Base-by-base conservation (phyloP, 148 eudicot species). In the Pharnaceum exiguum region DNA sequence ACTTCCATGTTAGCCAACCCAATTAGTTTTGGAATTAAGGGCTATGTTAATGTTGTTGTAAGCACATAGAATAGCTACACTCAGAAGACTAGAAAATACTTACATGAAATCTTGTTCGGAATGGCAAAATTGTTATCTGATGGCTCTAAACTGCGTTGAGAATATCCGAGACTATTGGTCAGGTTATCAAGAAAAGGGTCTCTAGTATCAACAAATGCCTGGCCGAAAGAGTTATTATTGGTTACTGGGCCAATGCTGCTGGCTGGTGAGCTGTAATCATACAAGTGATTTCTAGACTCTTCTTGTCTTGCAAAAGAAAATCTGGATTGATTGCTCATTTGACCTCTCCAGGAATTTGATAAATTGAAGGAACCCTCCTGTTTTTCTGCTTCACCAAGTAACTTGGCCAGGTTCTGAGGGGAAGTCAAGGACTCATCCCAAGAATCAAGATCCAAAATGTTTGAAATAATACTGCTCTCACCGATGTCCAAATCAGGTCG, bases 271-370 rank as follows among this genome's bases (percentile, higher is more conserved):
- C 60, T 80, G 37, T 27, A 40, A 57, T 71, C 71, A 46, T 66
- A 55, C 17, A 73, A 44, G 51, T 68, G 69, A 63, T 68, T 71
- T 37, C 51, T 66, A 30, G 67, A 39, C 45, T 87, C 86, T 18
- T 83, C 95, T 68, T 89, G 85, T 66, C 99, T 89, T 23, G 96
- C 99, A 83, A 94, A 94, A 31, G 96, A 89, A 73, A 93, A 94
- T 69, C 95, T 86, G 38, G 99, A 94, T 59, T 94, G 95, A 58
- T 76, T 82, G 80, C 78, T 86, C 43, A 51, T 78, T 68, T 82
- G 95, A 46, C 53, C 65, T 75, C 75, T 89, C 79, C 87, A 60
- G 19, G 95, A 69, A 64, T 65, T 77, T 18, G 86, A 65, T 25
- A 56, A 51, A 32, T 73, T 74, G 21, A 60, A 45, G 15, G 83